phyloP scores from a whole-genome alignment of 1,139 yeast species.

The Geotrichum cucujoidarum region DNA sequence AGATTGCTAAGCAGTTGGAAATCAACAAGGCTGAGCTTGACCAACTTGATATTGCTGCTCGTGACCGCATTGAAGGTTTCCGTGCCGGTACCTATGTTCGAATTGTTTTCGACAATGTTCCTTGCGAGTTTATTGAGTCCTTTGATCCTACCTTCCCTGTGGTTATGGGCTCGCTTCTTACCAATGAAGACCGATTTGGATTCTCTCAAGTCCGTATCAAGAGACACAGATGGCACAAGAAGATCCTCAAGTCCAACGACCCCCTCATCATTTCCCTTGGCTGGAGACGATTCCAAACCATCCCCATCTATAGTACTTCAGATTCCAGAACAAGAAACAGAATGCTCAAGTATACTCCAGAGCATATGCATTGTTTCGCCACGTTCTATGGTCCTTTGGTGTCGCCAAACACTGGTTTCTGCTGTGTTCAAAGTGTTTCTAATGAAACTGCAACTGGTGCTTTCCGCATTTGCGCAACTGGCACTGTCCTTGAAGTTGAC shows the following conservation, averaged over 20 bases:
- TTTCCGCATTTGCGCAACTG: constrained; percentile 96
- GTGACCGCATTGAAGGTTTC: constrained; percentile 83
- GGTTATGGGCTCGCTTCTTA: constrained; percentile 81
- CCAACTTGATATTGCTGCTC: constrained; percentile 66
- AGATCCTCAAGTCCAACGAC: constrained; percentile 90
- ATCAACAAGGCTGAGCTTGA: constrained; percentile 71
- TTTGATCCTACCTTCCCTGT: constrained; percentile 83
- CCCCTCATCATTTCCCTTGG: constrained; percentile 91
- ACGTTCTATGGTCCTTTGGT: constrained; percentile 96
- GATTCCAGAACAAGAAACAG: constrained; percentile 97
- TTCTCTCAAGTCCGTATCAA: constrained; percentile 88
- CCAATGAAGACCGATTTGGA: constrained; percentile 91
- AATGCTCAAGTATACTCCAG: constrained; percentile 97
- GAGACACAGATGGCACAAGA: constrained; percentile 98
- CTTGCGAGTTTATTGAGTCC: constrained; percentile 86
- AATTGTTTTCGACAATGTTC: constrained; percentile 73
- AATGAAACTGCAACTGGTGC: constrained; percentile 79
- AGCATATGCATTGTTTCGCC: constrained; percentile 94
- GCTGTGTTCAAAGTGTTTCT: constrained; percentile 88
- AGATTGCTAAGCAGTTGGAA: constrained; percentile 92
- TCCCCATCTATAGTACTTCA: constrained; percentile 92
- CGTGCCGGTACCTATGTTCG: constrained; percentile 94
- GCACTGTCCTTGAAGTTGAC: constrained; percentile 90
- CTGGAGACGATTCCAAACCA: constrained; percentile 97
- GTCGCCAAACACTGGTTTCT: constrained; percentile 95